phyloP scores from a whole-genome alignment of 768 basidiomycete genomes.

The Mrakia hoshinonis region DNA sequence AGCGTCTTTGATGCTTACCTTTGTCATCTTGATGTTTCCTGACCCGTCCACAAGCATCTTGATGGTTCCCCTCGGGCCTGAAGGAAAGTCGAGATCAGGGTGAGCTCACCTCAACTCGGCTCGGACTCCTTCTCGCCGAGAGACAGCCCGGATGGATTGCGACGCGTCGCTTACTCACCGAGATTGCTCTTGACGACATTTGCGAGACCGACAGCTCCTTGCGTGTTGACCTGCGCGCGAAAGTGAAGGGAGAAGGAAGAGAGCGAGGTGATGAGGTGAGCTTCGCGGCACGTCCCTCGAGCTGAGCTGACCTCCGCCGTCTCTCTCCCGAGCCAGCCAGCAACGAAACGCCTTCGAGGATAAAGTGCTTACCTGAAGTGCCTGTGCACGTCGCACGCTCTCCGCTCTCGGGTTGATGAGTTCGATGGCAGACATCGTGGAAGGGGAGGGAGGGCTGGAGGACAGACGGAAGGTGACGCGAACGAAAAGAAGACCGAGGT shows the following conservation, averaged over 20 bases:
- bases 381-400: constrained; percentile 79
- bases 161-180: too few relatives aligned
- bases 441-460: not conserved
- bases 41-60: constrained; percentile 99
- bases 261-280: constrained; percentile 13
- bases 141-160: not conserved
- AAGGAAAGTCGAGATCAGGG: constrained; percentile 5
- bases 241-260: constrained; percentile 29
- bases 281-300: not conserved
- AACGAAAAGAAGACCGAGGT: not conserved
- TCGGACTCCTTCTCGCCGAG: not conserved
- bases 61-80: constrained; percentile 90
- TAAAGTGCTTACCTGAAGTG: constrained; percentile 64
- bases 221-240: constrained; percentile 64
- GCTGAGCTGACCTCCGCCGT: not conserved
- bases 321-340: not conserved
- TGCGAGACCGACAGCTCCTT: constrained; percentile 92
- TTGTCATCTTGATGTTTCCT: constrained; percentile 99
- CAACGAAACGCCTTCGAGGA: too few relatives aligned
- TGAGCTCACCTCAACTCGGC: not conserved
- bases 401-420: constrained; percentile 95
- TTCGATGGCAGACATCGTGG: constrained; percentile 49
- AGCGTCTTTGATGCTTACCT: constrained; percentile 43
- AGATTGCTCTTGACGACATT: constrained; percentile 95
- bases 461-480: not conserved